These are phyloP conservation scores for Eimeria sp. DNA, from an alignment of 169 alveolate species.

Conservation along the genomic window DNA sequence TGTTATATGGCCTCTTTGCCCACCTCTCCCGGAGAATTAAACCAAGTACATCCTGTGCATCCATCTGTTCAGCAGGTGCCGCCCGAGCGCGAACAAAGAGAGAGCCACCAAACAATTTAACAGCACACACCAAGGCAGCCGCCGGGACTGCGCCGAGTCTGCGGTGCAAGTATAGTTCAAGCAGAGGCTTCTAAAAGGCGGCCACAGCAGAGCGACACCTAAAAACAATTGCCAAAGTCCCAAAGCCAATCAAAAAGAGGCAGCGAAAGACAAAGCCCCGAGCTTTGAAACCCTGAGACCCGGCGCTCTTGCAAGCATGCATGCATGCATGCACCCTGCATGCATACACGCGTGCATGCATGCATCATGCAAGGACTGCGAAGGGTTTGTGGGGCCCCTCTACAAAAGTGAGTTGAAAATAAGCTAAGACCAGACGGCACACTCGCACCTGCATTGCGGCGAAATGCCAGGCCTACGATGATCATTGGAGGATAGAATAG, in stretches of 20 bases:
- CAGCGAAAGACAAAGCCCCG: neutral
- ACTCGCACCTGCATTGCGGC: slow-evolving; percentile 14
- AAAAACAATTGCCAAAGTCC: neutral
- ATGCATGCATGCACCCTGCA: neutral
- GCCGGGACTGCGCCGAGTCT: neutral
- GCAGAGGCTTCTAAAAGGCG: neutral
- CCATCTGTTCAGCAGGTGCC: neutral
- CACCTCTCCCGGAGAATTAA: no score
- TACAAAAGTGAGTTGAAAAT: neutral
- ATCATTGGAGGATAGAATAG: neutral
- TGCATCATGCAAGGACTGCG: slow-evolving; percentile 1
- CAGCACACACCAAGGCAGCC: neutral
- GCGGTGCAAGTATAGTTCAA: neutral
- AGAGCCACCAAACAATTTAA: neutral
- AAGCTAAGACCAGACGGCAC: neutral
- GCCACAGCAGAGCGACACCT: slow-evolving; percentile 16
- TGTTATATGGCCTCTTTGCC: no score
- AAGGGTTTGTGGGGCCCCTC: neutral
- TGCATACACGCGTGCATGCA: neutral
- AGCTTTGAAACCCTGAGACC: neutral
- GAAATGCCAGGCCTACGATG: neutral
- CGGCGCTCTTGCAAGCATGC: neutral
- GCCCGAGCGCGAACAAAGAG: neutral
- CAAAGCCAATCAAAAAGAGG: neutral
- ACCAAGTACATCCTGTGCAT: neutral